Conservation (phyloP, 129 eudicot genomes). For the Saposhnikovia divaricata region DNA sequence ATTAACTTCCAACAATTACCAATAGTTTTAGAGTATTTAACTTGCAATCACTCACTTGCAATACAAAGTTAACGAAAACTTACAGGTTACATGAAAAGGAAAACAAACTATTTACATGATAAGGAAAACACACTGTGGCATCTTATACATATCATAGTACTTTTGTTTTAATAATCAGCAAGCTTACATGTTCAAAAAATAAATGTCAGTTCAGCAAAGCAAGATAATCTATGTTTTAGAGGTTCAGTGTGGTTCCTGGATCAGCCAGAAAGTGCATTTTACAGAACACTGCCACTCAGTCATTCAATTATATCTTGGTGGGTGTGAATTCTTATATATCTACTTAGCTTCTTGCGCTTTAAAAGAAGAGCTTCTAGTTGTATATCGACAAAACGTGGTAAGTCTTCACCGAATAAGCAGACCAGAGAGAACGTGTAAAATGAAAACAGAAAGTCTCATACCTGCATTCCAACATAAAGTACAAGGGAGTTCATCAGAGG, state of each 20-base stretch:
- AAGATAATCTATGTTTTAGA: not conserved
- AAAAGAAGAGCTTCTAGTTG: not conserved
- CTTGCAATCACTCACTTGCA: no score
- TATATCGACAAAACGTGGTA: not conserved
- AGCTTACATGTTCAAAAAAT: not conserved
- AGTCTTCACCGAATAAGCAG: not conserved
- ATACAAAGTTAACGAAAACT: not conserved
- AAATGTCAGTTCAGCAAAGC: not conserved
- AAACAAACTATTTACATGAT: not conserved
- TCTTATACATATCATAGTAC: not conserved
- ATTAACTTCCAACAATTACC: not conserved
- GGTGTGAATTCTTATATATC: not conserved
- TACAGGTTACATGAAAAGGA: not conserved
- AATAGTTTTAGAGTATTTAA: no score
- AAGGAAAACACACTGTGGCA: no score
- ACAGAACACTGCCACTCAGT: not conserved
- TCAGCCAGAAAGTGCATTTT: not conserved
- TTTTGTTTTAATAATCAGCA: not conserved
- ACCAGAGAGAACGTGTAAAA: not conserved
- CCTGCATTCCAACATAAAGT: constrained; percentile 96
- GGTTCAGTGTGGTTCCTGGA: not conserved
- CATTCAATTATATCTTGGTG: not conserved
- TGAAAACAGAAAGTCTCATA: constrained; percentile 12
- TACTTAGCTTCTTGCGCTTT: not conserved
- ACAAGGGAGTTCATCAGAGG: constrained; percentile 96